Evolutionary conservation across 257 asterid species (phyloP).

Genomic region (Cynanchum wilfordii): DNA sequence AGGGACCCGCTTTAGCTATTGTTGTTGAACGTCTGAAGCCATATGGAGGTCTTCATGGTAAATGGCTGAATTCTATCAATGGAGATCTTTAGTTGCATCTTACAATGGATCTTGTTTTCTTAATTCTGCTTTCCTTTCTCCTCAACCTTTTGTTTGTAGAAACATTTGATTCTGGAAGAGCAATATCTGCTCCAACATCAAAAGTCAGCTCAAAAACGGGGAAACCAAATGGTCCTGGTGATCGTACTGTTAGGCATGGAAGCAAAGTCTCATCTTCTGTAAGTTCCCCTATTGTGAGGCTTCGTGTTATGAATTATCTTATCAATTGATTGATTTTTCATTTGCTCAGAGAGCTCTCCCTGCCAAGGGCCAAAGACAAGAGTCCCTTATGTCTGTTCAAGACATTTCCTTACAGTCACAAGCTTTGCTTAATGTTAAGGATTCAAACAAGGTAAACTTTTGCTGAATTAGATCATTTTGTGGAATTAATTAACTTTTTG

Average conservation of each 20-base stretch:
- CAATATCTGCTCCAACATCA: constrained; percentile 47
- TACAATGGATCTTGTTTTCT: constrained; percentile 1
- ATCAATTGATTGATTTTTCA: constrained; percentile 13
- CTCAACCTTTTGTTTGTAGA: constrained; percentile 37
- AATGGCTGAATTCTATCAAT: background rate
- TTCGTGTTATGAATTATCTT: background rate
- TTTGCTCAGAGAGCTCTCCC: constrained; percentile 57
- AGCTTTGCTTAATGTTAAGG: constrained; percentile 71
- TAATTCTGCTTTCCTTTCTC: constrained; percentile 13
- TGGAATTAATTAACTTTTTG: background rate
- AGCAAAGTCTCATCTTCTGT: constrained; percentile 73
- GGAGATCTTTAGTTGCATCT: background rate
- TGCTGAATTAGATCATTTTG: background rate
- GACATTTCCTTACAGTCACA: constrained; percentile 81
- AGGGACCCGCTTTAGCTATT: constrained; percentile 93
- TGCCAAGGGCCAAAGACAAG: constrained; percentile 76
- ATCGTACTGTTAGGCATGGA: constrained; percentile 67
- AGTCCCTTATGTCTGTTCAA: constrained; percentile 65
- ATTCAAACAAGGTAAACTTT: constrained; percentile 70
- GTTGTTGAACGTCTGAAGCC: constrained; percentile 78
- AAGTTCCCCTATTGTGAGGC: constrained; percentile 31
- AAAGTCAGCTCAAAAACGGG: constrained; percentile 62
- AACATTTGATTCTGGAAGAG: constrained; percentile 52
- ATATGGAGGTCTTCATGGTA: constrained; percentile 58
- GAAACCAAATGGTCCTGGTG: constrained; percentile 61